Percentiles rank a stretch among this genome's conserved stretches.
phyloP scores from a whole-genome alignment of 352 stramenopile genomes.

The Pythium insidiosum region DNA sequence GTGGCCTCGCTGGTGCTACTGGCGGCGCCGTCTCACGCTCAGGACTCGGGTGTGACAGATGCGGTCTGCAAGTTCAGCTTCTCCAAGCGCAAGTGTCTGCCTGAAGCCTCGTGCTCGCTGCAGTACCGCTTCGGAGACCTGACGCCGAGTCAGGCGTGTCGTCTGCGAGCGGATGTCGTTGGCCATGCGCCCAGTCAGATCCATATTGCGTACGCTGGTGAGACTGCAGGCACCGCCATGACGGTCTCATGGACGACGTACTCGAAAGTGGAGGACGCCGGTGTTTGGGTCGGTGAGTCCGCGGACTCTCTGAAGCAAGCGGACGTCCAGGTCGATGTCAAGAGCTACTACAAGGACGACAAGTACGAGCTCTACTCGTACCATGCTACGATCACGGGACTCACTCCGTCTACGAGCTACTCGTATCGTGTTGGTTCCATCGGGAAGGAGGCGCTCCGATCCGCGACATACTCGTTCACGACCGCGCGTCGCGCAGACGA shows the following conservation, averaged over 20 bases:
- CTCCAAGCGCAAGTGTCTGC: constrained; percentile 3
- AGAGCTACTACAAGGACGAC: constrained; percentile 28
- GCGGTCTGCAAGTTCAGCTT: constrained; percentile 6
- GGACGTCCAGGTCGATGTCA: constrained; percentile 7
- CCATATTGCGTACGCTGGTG: constrained; percentile 36
- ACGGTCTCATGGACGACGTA: constrained; percentile 39
- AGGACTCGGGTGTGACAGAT: too few relatives aligned
- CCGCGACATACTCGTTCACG: constrained; percentile 18
- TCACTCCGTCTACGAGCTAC: constrained; percentile 22
- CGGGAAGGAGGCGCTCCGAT: background rate
- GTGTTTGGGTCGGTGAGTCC: constrained; percentile 25
- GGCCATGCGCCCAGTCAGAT: constrained; percentile 25
- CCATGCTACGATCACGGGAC: constrained; percentile 19
- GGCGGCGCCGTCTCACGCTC: too few relatives aligned
- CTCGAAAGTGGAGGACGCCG: constrained; percentile 9
- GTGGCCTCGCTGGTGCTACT: too few relatives aligned
- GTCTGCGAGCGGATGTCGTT: constrained; percentile 4
- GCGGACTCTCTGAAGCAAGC: constrained; percentile 8
- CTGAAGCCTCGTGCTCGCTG: constrained; percentile 3
- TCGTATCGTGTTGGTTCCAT: constrained; percentile 17
- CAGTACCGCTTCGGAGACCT: constrained; percentile 13
- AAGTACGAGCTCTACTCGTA: constrained; percentile 31
- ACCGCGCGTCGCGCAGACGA: constrained; percentile 19
- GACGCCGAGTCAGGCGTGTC: constrained; percentile 12
- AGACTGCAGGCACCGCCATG: constrained; percentile 30